These are phyloP conservation scores for Tulasnella calospora DNA, from an alignment of 768 basidiomycete genomes.

Conservation along the genomic window DNA sequence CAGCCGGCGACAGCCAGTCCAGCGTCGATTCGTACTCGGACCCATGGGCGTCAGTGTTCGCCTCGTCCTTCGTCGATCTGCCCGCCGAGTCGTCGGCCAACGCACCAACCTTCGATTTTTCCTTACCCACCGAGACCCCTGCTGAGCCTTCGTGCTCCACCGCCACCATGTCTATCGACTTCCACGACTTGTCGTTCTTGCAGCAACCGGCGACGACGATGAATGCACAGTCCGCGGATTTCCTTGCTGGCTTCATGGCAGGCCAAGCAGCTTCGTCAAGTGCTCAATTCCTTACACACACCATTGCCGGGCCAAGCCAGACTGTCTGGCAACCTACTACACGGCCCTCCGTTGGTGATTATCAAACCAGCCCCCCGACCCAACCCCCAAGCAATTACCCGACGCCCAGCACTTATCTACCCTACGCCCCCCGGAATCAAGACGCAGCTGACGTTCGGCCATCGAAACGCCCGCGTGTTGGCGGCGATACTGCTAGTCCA, in stretches of 20 bases:
- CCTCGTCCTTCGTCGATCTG: not conserved
- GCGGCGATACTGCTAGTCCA: not conserved
- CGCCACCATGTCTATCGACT: slow-evolving; percentile 5
- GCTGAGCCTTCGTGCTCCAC: not conserved
- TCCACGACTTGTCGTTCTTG: slow-evolving; percentile 1
- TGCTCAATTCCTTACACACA: not conserved
- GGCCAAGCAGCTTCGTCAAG: not conserved
- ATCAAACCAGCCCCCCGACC: not conserved
- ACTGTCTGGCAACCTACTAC: not conserved
- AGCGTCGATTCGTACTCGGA: slow-evolving; percentile 2
- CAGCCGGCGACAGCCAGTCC: not conserved
- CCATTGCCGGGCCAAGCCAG: not conserved
- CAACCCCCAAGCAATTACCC: not conserved
- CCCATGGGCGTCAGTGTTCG: not conserved
- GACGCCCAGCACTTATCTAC: not conserved
- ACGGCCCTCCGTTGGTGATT: not conserved
- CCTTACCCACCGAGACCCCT: slow-evolving; percentile 4
- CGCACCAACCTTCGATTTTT: not conserved
- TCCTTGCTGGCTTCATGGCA: slow-evolving; percentile 19
- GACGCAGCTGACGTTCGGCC: not conserved
- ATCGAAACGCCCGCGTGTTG: not conserved
- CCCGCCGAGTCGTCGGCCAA: not conserved
- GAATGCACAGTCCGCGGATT: not conserved
- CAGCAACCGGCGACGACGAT: not conserved
- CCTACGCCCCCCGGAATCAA: not conserved